Evolutionary conservation across 139 green algal species (phyloP).

Genomic region (Chlorella sp.): DNA sequence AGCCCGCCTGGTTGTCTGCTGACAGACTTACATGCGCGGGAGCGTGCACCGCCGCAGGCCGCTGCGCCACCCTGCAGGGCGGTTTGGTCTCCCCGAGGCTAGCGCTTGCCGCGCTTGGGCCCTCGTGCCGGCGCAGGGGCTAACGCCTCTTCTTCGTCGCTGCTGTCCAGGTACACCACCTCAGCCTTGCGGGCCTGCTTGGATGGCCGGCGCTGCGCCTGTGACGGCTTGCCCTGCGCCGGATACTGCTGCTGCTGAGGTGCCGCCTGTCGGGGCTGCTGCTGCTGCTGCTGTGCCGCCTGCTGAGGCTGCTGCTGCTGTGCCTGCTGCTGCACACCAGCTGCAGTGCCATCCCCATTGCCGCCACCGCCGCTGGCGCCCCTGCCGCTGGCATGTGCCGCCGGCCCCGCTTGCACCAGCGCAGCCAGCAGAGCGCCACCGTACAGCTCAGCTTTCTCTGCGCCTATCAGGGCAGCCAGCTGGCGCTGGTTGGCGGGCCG

Average conservation of each 20-base stretch:
- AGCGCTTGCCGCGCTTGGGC: constrained; percentile 14
- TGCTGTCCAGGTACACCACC: constrained; percentile 17
- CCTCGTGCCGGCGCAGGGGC: not conserved
- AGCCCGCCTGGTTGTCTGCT: no score
- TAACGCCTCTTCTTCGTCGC: not conserved
- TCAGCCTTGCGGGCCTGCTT: constrained; percentile 5
- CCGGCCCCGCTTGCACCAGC: not conserved
- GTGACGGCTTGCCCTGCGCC: not conserved
- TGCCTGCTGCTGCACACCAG: not conserved
- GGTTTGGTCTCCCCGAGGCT: no score
- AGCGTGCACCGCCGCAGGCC: no score
- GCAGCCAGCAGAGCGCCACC: not conserved
- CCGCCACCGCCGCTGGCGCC: not conserved
- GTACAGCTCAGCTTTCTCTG: constrained; percentile 12
- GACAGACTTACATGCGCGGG: no score
- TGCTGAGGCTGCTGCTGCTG: not conserved
- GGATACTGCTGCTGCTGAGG: not conserved
- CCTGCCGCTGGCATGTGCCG: not conserved
- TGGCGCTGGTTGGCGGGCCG: not conserved
- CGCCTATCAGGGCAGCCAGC: constrained; percentile 9
- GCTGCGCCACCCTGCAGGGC: no score
- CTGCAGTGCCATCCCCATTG: not conserved
- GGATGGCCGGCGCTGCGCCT: not conserved
- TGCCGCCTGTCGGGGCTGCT: not conserved
- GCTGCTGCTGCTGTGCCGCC: constrained; percentile 14